Evolutionary conservation across 352 stramenopile species (phyloP), one percentile per base, ranked within the genome.

Genomic region (Phytophthora litchii): DNA sequence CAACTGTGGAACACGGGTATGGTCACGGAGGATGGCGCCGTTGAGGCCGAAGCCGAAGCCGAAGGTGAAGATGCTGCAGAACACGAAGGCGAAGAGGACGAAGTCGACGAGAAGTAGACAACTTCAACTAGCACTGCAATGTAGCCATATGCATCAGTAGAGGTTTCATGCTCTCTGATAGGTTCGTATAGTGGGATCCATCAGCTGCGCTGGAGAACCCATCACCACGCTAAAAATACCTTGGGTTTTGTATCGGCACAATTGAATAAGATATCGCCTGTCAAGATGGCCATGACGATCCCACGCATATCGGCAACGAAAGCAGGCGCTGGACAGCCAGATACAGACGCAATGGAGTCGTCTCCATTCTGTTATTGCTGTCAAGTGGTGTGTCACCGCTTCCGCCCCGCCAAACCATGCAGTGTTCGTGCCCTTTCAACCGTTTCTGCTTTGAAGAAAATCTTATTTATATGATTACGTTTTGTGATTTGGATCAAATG

Each of bases 1-100:
- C 68, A 80, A 60, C 67, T 93, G 17, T 95, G 83, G 84, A 79
- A 66, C 36, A 85, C 74, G 43, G 86, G 86, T 54, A 60, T 91
- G n/a, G 82, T 86, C 23, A 88, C 88, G 23, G 82, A 90, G 34
- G 83, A 89, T 40, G 67, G 67, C 16, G 72, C 63, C 9, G 69
- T 70, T 4, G 66, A 66, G 11, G 75, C 70, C 3, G 73, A 72
- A 3, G 74, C 64, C 0, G 76, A 88, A 12, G 82, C 63, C 5
- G 74, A 84, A 12, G 77, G 62, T 2, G 68, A 83, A 13, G 69
- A 76, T 12, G 72, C 72, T 21, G 79, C 75, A 2, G 68, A 72
- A 27, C 35, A 72, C 4, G 62, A 70, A 13, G 68, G 70, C 2
- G 67, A 83, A 1, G 59, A 68, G 25, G 54, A 80, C 11, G 56